Evolutionary conservation across 2,329 filamentous ascomycete genomes (phyloP).

Genomic region (Coniochaeta pulveracea): DNA sequence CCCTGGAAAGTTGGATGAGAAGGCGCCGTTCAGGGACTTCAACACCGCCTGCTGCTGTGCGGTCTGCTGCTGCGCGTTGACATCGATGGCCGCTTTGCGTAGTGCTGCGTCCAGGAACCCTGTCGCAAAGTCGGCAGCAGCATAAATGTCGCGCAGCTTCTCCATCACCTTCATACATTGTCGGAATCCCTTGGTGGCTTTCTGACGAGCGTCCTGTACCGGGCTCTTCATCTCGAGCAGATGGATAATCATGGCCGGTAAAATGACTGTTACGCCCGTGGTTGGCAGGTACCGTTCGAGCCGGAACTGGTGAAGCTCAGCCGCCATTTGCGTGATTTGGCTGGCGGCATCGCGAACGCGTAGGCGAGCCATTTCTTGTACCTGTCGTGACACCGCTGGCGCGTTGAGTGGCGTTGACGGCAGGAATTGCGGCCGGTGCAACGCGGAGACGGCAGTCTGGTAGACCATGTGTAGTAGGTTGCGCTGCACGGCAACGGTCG

Average conservation of each 20-base stretch:
- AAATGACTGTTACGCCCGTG: constrained; percentile 77
- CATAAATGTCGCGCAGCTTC: constrained; percentile 77
- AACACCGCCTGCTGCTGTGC: constrained; percentile 12
- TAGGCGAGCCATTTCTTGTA: constrained; percentile 72
- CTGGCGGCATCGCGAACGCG: constrained; percentile 76
- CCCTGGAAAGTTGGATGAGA: constrained; percentile 16
- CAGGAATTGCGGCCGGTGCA: constrained; percentile 84
- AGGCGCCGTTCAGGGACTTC: constrained; percentile 12
- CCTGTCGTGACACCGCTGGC: constrained; percentile 47
- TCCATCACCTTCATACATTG: constrained; percentile 88
- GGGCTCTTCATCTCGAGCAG: constrained; percentile 82
- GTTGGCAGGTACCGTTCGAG: constrained; percentile 75
- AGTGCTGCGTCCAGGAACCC: constrained; percentile 89
- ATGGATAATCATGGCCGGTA: constrained; percentile 88
- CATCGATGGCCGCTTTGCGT: constrained; percentile 71
- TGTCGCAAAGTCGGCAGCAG: constrained; percentile 91
- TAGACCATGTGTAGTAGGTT: constrained; percentile 91
- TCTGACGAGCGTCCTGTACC: constrained; percentile 55
- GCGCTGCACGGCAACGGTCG: constrained; percentile 57
- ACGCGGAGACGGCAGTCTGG: constrained; percentile 78
- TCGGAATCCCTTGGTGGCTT: constrained; percentile 76
- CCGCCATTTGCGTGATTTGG: constrained; percentile 74
- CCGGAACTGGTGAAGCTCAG: constrained; percentile 58
- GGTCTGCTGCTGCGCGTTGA: constrained; percentile 27
- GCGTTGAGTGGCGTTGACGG: constrained; percentile 40